Evolutionary conservation across 768 basidiomycete species (phyloP), one percentile per base, ranked within the genome.

Genomic region (Gyrodon lividus): DNA sequence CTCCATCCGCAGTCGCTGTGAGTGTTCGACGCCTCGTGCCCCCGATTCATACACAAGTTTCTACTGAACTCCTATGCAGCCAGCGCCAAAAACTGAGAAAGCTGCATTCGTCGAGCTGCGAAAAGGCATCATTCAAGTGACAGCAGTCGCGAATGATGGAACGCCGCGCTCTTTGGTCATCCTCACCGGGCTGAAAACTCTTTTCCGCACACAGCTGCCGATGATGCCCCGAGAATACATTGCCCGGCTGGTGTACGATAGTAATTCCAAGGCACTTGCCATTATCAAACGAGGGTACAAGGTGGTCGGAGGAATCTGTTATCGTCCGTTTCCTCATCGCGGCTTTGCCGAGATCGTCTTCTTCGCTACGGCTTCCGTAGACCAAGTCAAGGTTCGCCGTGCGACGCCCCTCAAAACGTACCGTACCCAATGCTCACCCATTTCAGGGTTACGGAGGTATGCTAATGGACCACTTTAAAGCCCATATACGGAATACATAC

Each of bases 211-310:
- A 59, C 97, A 99, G 68, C 72, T 99, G 2, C 97, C 97, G 6
- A 98, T 98, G 71, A 98, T 99, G 97, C 97, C 97, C 12, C 78
- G 93, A 62, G 97, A 98, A 66, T 99, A 99, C 65, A 98, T 99
- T 59, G 92, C 97, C 4, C 83, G 97, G 20, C 80, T 98, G 23
- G 96, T 98, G 1, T 91, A 91, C 59, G 97, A 98, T 65, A 74
- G 77, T 34, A 97, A 93, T 63, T 97, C 96, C n/a, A 88, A 88
- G 63, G 82, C 83, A 30, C 79, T 99, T 46, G 97, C 94, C 2
- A 97, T 99, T 64, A 86, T 97, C 64, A 98, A 98, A 71, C 80
- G 87, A 22, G 97, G 97, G 0, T 87, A 84, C 69, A 95, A 95
- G 64, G 96, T 98, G 38, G 96, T 98, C 2, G 96, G 95, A 20